These are phyloP conservation scores for Rhodotorula graminis DNA, from an alignment of 768 basidiomycete genomes.

Conservation along the genomic window DNA sequence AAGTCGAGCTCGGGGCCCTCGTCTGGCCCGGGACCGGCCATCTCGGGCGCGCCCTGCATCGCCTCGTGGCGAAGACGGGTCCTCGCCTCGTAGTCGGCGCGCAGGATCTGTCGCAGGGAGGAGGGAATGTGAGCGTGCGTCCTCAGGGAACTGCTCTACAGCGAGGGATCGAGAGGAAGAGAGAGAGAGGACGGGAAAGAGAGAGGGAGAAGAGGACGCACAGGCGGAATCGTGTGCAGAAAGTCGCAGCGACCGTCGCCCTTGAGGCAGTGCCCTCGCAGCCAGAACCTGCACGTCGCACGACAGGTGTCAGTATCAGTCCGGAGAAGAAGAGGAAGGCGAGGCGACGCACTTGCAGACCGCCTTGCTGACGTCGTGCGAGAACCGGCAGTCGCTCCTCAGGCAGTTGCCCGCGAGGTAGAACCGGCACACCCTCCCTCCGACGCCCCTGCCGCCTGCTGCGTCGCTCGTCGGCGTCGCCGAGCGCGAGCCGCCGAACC, in stretches of 20 bases:
- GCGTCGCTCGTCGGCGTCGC: slow-evolving; percentile 37
- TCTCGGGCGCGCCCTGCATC: slow-evolving; percentile 46
- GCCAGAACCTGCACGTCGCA: slow-evolving; percentile 78
- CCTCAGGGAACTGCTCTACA: no score
- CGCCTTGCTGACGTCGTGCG: slow-evolving; percentile 43
- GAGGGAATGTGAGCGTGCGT: slow-evolving; percentile 45
- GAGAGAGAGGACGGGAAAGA: not conserved
- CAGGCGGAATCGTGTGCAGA: slow-evolving; percentile 66
- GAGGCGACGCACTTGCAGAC: slow-evolving; percentile 58
- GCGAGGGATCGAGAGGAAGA: not conserved
- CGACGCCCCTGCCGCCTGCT: slow-evolving; percentile 40
- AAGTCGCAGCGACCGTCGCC: slow-evolving; percentile 77
- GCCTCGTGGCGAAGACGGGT: slow-evolving; percentile 10
- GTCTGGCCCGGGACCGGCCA: slow-evolving; percentile 1
- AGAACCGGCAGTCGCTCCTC: slow-evolving; percentile 89
- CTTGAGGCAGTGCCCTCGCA: slow-evolving; percentile 93
- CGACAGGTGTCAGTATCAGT: slow-evolving; percentile 5
- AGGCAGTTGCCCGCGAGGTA: slow-evolving; percentile 95
- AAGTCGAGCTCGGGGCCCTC: slow-evolving; percentile 42
- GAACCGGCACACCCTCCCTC: slow-evolving; percentile 76
- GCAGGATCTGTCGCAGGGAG: slow-evolving; percentile 27
- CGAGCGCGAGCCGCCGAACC: slow-evolving; percentile 36
- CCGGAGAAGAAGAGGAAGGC: not conserved
- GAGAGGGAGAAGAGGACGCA: slow-evolving; percentile 49
- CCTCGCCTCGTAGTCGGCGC: slow-evolving; percentile 41